Percentiles rank a stretch among this genome's conserved stretches.
phyloP scores from a whole-genome alignment of 805 yeast genomes.

The Kodamaea leandrae region DNA sequence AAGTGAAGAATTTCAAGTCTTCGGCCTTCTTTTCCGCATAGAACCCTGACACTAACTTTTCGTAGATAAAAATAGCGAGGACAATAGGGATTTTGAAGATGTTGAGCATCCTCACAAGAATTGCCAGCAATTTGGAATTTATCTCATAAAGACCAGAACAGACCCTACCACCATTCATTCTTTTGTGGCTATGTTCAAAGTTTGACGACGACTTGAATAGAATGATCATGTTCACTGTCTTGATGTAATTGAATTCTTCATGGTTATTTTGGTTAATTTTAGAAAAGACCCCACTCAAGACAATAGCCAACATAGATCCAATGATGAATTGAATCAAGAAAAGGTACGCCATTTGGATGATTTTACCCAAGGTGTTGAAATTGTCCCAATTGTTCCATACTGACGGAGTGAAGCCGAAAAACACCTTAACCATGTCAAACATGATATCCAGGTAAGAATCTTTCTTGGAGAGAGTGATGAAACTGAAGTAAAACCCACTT shows the following conservation, averaged over 20 bases:
- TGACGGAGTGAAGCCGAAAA: constrained; percentile 59
- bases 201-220: constrained; percentile 32
- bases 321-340: constrained; percentile 55
- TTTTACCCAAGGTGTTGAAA: constrained; percentile 46
- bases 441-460: constrained; percentile 44
- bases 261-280: constrained; percentile 29
- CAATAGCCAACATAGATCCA: constrained; percentile 54
- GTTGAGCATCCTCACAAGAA: constrained; percentile 20
- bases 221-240: constrained; percentile 36
- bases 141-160: constrained; percentile 8
- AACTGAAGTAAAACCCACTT: constrained; percentile 54
- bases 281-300: constrained; percentile 42
- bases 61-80: constrained; percentile 33
- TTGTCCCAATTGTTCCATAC: constrained; percentile 56
- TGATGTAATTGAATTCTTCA: constrained; percentile 41
- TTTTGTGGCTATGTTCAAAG: constrained; percentile 11
- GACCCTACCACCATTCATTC: constrained; percentile 9
- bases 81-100: constrained; percentile 38
- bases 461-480: constrained; percentile 47
- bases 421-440: constrained; percentile 49
- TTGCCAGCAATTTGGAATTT: constrained; percentile 4
- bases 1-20: constrained; percentile 34
- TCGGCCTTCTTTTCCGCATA: constrained; percentile 17
- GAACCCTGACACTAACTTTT: constrained; percentile 22
- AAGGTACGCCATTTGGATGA: constrained; percentile 48